Percentiles rank a stretch among this genome's conserved stretches.
Conservation (phyloP, 2,329 filamentous ascomycete genomes). For the Neofusicoccum umdonicola region DNA sequence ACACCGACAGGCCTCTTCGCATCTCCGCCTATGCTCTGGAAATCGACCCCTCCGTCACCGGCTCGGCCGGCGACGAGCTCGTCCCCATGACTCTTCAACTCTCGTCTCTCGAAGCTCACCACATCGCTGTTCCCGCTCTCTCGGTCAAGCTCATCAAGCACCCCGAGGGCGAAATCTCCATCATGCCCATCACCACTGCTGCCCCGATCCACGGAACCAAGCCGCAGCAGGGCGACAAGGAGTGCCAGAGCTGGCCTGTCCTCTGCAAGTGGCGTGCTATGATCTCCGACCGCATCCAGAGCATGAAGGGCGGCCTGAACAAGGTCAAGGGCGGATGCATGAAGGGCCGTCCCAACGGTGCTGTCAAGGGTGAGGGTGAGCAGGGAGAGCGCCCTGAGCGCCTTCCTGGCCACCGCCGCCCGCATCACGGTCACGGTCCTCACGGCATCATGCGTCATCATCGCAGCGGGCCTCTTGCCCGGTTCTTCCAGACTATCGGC, state of each 20-base stretch:
- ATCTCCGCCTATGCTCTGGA: constrained; percentile 35
- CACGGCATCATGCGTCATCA: constrained; percentile 27
- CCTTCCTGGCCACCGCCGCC: constrained; percentile 23
- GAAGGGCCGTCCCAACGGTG: constrained; percentile 14
- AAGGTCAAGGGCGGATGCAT: constrained; percentile 22
- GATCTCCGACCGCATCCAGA: constrained; percentile 31
- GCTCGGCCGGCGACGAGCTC: constrained; percentile 35
- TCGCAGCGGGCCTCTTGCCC: constrained; percentile 33
- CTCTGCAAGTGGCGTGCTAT: constrained; percentile 44
- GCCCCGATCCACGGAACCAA: constrained; percentile 22
- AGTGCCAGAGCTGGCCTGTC: constrained; percentile 32
- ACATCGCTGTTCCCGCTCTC: constrained; percentile 32
- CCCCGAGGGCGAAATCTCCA: constrained; percentile 35
- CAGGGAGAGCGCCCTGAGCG: constrained; percentile 21
- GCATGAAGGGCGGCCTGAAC: constrained; percentile 31
- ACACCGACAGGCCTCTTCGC: constrained; percentile 26
- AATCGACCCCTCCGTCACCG: constrained; percentile 34
- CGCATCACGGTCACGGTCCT: constrained; percentile 26
- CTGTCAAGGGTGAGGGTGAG: neutral
- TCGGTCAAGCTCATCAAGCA: constrained; percentile 39
- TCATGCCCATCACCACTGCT: constrained; percentile 35
- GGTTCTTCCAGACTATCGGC: constrained; percentile 51
- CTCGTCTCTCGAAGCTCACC: constrained; percentile 31
- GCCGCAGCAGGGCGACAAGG: constrained; percentile 23
- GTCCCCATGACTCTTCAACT: constrained; percentile 39